Evolutionary conservation across 345 rosid species (phyloP).

Genomic region (Kernera saxatilis): DNA sequence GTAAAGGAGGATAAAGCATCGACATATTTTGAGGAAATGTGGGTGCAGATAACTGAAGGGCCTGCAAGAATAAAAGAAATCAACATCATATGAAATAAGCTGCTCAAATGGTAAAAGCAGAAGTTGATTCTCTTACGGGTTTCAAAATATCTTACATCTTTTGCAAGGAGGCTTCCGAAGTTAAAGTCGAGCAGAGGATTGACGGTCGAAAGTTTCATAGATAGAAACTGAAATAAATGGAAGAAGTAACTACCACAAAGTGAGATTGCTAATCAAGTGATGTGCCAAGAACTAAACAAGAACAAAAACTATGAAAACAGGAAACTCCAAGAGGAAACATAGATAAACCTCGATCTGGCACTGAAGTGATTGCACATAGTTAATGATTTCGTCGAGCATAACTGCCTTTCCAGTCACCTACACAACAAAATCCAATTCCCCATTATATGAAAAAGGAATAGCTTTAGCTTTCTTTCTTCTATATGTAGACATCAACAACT

Average conservation of each 20-base stretch:
- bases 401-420: slow-evolving; percentile 95
- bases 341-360: slow-evolving; percentile 78
- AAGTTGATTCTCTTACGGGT: neutral
- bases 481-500: neutral
- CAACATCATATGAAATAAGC: neutral
- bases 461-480: neutral
- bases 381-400: slow-evolving; percentile 93
- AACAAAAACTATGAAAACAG: neutral
- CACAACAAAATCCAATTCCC: neutral
- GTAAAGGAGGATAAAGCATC: slow-evolving; percentile 52
- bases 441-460: neutral
- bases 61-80: slow-evolving; percentile 28
- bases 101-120: neutral
- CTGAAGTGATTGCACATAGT: slow-evolving; percentile 89
- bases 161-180: slow-evolving; percentile 67
- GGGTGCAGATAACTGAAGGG: slow-evolving; percentile 51
- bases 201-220: slow-evolving; percentile 89
- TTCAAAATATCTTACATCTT: slow-evolving; percentile 60
- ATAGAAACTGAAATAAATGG: slow-evolving; percentile 51
- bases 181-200: slow-evolving; percentile 64
- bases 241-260: neutral
- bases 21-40: slow-evolving; percentile 49
- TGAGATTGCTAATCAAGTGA: neutral
- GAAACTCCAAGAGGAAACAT: neutral
- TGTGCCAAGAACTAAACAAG: neutral